Evolutionary conservation across 352 stramenopile species (phyloP).

Genomic region (Pythium rhizo-oryzae): DNA sequence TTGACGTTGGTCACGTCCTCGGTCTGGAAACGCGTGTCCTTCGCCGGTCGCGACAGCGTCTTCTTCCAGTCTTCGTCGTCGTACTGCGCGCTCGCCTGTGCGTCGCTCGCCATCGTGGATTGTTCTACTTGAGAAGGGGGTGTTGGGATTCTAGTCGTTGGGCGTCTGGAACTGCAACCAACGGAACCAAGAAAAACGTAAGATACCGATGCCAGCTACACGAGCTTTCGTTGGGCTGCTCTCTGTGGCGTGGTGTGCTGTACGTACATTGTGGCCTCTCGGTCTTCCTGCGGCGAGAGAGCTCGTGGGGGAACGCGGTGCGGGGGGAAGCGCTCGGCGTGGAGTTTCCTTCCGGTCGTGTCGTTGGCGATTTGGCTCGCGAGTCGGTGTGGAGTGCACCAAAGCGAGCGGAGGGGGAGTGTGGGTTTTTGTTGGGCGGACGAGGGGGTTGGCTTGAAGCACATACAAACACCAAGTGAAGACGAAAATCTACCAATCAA

Average conservation of each 20-base stretch:
- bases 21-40: conserved; percentile 91
- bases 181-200: neutral
- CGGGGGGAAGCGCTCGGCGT: neutral
- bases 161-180: neutral
- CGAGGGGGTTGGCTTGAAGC: conserved; percentile 6
- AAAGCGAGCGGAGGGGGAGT: conserved; percentile 12
- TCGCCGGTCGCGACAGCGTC: conserved; percentile 75
- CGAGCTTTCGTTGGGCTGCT: too few relatives aligned
- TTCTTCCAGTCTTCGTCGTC: conserved; percentile 78
- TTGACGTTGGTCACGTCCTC: conserved; percentile 99
- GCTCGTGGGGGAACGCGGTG: neutral
- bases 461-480: conserved; percentile 10
- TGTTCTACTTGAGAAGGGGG: neutral
- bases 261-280: conserved; percentile 16
- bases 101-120: conserved; percentile 28
- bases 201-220: conserved; percentile 17
- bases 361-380: conserved; percentile 19
- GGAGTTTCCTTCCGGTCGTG: neutral
- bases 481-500: conserved; percentile 24
- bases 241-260: neutral
- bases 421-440: conserved; percentile 3
- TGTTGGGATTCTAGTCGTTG: neutral
- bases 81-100: conserved; percentile 27
- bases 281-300: conserved; percentile 3
- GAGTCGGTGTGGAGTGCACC: conserved; percentile 3